phyloP scores from a whole-genome alignment of 305 asterid species.

The Rubia balearica region DNA sequence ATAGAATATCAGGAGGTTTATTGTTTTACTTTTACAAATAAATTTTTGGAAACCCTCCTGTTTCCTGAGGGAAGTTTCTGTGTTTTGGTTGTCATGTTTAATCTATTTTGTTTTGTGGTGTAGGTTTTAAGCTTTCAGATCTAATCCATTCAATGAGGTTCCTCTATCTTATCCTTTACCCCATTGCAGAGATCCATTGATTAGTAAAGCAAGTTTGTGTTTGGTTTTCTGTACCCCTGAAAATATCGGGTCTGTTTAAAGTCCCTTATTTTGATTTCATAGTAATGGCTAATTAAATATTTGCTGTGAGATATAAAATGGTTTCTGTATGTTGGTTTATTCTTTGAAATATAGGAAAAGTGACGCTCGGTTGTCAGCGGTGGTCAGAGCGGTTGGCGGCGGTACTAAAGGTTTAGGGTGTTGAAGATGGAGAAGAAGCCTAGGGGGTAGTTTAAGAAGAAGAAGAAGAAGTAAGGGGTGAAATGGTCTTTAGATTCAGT shows the following conservation, averaged over 20 bases:
- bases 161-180: constrained; percentile 8
- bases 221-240: background rate
- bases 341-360: constrained; percentile 8
- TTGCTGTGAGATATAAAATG: constrained; percentile 8
- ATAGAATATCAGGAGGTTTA: background rate
- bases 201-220: background rate
- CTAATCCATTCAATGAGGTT: constrained; percentile 25
- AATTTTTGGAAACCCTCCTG: background rate
- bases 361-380: too few species aligned
- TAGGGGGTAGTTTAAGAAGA: too few species aligned
- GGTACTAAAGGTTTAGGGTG: too few species aligned
- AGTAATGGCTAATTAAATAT: constrained; percentile 5
- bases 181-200: constrained; percentile 14
- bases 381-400: too few species aligned
- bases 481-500: too few species aligned
- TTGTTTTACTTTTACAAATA: background rate
- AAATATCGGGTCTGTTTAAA: constrained; percentile 9
- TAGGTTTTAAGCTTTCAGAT: constrained; percentile 29
- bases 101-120: constrained; percentile 10
- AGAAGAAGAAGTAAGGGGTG: too few species aligned
- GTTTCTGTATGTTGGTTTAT: constrained; percentile 9
- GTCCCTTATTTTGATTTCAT: constrained; percentile 7
- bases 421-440: too few species aligned
- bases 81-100: constrained; percentile 1
- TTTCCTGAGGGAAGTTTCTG: background rate